Evolutionary conservation across 2,329 filamentous ascomycete genomes (phyloP).

Genomic region (Trichoderma endophyticum): DNA sequence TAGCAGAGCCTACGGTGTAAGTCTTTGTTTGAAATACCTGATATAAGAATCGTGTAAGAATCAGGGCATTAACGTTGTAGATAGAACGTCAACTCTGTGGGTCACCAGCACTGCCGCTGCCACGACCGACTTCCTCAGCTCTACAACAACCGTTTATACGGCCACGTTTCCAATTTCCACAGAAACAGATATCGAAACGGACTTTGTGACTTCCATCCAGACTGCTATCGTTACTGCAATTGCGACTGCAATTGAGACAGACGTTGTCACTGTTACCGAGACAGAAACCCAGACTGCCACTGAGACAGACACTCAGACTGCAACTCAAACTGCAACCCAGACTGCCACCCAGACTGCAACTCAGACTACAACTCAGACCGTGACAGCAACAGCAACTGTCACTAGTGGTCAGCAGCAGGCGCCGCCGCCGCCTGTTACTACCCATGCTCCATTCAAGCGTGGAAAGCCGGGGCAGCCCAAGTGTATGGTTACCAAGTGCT

Average conservation of each 20-base stretch:
- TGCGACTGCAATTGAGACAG: background rate
- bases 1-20: constrained; percentile 20
- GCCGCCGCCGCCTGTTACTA: background rate
- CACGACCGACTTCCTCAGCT: constrained; percentile 13
- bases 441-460: constrained; percentile 9
- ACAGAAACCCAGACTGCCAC: constrained; percentile 18
- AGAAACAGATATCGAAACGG: constrained; percentile 11
- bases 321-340: background rate
- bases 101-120: constrained; percentile 17
- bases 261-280: background rate
- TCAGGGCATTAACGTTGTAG: background rate
- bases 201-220: background rate
- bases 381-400: constrained; percentile 20
- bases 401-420: background rate
- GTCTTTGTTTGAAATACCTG: background rate
- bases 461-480: constrained; percentile 17
- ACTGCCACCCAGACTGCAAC: background rate
- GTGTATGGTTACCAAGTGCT: constrained; percentile 25
- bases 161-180: constrained; percentile 24
- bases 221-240: background rate
- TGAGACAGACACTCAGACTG: background rate
- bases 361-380: constrained; percentile 18
- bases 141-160: constrained; percentile 24
- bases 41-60: background rate
- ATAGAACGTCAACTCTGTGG: constrained; percentile 21